phyloP scores from a whole-genome alignment of 345 rosid genomes.

The Euphorbia tirucalli region DNA sequence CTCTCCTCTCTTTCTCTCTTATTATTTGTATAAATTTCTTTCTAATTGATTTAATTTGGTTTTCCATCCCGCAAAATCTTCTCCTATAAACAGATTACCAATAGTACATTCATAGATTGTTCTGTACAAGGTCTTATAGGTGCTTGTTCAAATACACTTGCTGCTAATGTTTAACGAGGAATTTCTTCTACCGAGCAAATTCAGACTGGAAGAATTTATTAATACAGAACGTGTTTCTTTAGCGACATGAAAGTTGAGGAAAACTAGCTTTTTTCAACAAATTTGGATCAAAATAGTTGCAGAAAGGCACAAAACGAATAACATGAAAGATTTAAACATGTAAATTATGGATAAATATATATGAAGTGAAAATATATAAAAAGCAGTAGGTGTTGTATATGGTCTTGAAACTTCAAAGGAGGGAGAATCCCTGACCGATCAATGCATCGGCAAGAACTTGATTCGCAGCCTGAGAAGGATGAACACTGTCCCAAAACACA shows the following conservation, averaged over 20 bases:
- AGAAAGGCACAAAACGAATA: not conserved
- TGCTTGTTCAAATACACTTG: not conserved
- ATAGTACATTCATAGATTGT: too few species aligned
- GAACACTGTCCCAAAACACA: constrained; percentile 94
- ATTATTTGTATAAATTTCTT: too few species aligned
- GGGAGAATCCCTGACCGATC: constrained; percentile 63
- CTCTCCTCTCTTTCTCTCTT: too few species aligned
- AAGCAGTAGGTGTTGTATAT: not conserved
- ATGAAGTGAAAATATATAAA: not conserved
- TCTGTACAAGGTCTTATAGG: too few species aligned
- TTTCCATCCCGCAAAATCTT: too few species aligned
- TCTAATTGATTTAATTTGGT: too few species aligned
- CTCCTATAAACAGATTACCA: too few species aligned
- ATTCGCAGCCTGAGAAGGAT: constrained; percentile 91
- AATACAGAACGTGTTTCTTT: not conserved
- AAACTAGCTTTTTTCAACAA: not conserved
- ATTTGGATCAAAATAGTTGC: constrained; percentile 3
- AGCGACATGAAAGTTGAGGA: not conserved
- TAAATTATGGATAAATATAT: not conserved
- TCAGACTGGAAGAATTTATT: not conserved
- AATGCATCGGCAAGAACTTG: constrained; percentile 69
- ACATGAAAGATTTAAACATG: not conserved
- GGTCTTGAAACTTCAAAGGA: constrained; percentile 25
- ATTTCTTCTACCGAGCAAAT: not conserved
- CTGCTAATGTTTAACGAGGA: not conserved